Base-by-base conservation (phyloP, 106 monocot species). In the Phalaenopsis aphrodite region DNA sequence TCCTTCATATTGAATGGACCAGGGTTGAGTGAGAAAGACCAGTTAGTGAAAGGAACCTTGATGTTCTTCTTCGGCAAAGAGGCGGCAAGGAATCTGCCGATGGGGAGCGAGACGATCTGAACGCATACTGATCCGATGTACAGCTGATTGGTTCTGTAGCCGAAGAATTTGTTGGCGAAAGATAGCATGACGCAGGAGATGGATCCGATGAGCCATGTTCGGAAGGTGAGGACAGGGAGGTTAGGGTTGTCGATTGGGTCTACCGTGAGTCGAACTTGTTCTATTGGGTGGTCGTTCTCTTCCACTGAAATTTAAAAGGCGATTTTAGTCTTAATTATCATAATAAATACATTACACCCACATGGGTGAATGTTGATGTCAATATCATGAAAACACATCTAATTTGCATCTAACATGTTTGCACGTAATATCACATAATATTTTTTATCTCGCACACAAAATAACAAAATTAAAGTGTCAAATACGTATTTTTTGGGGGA, bases 1-100 rank as follows among this genome's bases (percentile, higher is more conserved):
- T 85, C 84, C 77, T 85, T 85, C 11, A 85, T 68, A 37, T 39
- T 71, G 55, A 85, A 85, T 3, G 84, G 80, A 0, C 80, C 80
- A 0, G 84, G 84, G 21, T 85, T 85, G 42, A 85, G 49, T 0
- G 84, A 56, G 68, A 85, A 85, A 7, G 69, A 23, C 55, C 80
- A 81, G 14, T 8, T n/a, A 0, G 56, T 66, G 4, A 48, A n/a
- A 12, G 84, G 84, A 4, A 85, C 42, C 55, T 5, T 85, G 18
- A 85, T 8, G 17, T 1, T 18, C 68, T 21, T 77, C 14, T 48
- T 72, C 10, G 84, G 80, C 6, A 85, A 67, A 0, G 41, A 57
- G 0, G 84, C 65, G 0, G 84, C 84, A 56, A 85, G 76, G n/a
- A 85, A 15, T 14, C 56, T 85, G 0, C 84, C 84, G 7, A 85